A percentile compares a stretch with the other conserved stretches of the same genome.
These are phyloP conservation scores for Craterostigma plantagineum DNA, from an alignment of 257 asterid genomes.

Conservation along the genomic window DNA sequence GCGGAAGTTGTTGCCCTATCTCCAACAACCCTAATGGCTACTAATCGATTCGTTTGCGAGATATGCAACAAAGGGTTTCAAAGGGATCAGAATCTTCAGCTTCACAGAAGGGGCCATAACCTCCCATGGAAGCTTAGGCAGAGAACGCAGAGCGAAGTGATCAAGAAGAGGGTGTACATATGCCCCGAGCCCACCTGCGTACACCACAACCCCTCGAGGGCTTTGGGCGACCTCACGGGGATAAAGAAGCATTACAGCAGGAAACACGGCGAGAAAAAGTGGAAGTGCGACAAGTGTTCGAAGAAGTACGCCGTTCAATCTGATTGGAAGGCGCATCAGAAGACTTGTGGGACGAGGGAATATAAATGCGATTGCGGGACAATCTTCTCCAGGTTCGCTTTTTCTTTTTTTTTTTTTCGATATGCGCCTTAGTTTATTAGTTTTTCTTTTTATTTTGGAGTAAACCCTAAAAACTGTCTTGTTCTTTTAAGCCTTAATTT, in stretches of 20 bases:
- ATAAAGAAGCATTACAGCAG: slow-evolving; percentile 78
- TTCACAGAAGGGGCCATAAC: slow-evolving; percentile 76
- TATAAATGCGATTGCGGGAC: slow-evolving; percentile 90
- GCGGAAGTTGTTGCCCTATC: slow-evolving; percentile 81
- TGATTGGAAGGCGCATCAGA: slow-evolving; percentile 86
- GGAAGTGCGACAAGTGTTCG: slow-evolving; percentile 79
- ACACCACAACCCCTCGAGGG: slow-evolving; percentile 59
- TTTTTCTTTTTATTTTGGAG: too few species aligned
- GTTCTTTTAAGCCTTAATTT: too few species aligned
- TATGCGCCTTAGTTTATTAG: too few species aligned
- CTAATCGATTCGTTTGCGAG: slow-evolving; percentile 72
- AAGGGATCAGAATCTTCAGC: slow-evolving; percentile 73
- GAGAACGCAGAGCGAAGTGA: slow-evolving; percentile 36
- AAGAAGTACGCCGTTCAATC: slow-evolving; percentile 80
- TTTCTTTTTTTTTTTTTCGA: not conserved
- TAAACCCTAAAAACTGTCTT: too few species aligned
- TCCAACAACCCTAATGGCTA: slow-evolving; percentile 76
- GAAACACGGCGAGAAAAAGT: slow-evolving; percentile 84
- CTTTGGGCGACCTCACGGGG: slow-evolving; percentile 82
- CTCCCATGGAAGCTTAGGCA: slow-evolving; percentile 83
- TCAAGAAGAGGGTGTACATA: slow-evolving; percentile 53
- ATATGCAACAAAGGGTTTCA: slow-evolving; percentile 89
- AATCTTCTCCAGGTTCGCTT: slow-evolving; percentile 72
- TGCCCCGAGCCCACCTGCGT: slow-evolving; percentile 74
- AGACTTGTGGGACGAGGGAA: slow-evolving; percentile 81